Evolutionary conservation across 139 green algal species (phyloP), one percentile per base, ranked within the genome.

Genomic region (Dunaliella primolecta): DNA sequence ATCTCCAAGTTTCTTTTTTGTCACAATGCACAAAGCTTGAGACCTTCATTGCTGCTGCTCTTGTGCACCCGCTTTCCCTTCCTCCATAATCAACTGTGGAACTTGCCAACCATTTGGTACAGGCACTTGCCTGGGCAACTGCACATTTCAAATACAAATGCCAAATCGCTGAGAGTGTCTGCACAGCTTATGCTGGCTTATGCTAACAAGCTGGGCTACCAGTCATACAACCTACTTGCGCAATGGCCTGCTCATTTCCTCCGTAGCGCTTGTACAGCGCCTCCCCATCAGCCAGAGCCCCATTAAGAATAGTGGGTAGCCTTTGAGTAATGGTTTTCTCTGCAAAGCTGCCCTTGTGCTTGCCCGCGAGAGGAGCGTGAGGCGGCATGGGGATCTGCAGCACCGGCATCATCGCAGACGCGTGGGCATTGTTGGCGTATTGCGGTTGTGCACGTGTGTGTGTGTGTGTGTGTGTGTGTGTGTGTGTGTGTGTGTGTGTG

Each of bases 341-440:
- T 27, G 75, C 75, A 36, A 80, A 80, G 21, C n/a, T 38, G n/a
- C 75, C 75, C 27, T 32, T 33, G 15, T 87, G 29, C 2, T 31
- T 36, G 2, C 84, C 84, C 0, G 37, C 72, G 0, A 87, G 79
- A 0, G 79, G 27, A 1, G 46, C 1, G 75, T 79, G 80, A 34
- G 37, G 81, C 75, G 81, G 87, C 20, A 86, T 79, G 76, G 36
- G 81, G 31, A 72, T 81, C 25, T 33, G 81, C 24, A 34, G 34
- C 27, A 85, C 55, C 24, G 46, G 78, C 15, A 57, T 38, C 30
- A 33, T 79, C 3, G 72, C 20, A 79, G 3, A 20, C n/a, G 72
- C 21, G 72, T 36, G n/a, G 11, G 72, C 11, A 20, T 32, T 33
- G 72, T 36, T 36, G 11, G 11, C 11, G 30, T 20, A 36, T 79